Percentiles rank a stretch among this genome's conserved stretches.
Conservation (phyloP, 2,329 filamentous ascomycete genomes). For the Ophiostoma australiae region DNA sequence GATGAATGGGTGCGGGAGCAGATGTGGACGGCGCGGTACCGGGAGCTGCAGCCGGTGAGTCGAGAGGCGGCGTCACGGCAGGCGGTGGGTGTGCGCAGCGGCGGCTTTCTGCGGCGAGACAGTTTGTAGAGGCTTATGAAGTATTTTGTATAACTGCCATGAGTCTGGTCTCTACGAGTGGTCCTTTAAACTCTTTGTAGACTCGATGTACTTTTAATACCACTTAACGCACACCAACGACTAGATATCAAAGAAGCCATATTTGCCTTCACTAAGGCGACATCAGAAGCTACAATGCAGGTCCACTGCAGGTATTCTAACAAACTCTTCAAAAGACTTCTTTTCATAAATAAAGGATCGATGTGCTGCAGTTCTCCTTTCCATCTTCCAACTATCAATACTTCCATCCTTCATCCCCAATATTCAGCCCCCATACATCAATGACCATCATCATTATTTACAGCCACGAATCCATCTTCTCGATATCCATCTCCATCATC, state of each 20-base stretch:
- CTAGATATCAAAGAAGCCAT: background rate
- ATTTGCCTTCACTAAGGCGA: background rate
- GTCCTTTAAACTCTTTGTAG: background rate
- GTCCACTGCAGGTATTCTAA: too few species aligned
- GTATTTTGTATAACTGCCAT: background rate
- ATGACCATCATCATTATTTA: background rate
- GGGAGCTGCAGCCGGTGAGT: conserved; percentile 56
- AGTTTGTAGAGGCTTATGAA: background rate
- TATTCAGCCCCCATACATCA: background rate
- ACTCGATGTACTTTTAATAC: background rate
- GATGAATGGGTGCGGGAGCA: conserved; percentile 70
- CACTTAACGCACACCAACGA: too few species aligned
- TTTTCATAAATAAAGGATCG: too few species aligned
- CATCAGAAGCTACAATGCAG: background rate
- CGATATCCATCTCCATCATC: background rate
- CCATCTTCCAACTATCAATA: background rate
- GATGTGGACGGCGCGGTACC: conserved; percentile 73
- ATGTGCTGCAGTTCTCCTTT: background rate
- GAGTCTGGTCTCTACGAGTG: background rate
- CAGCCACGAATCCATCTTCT: background rate
- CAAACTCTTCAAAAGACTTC: too few species aligned
- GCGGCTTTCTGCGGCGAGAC: conserved; percentile 21
- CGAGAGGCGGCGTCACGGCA: conserved; percentile 48
- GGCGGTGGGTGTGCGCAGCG: conserved; percentile 45
- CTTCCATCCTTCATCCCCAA: background rate